Conservation (phyloP, 1,284 basidiomycete species). For the Boletellus deceptivus region DNA sequence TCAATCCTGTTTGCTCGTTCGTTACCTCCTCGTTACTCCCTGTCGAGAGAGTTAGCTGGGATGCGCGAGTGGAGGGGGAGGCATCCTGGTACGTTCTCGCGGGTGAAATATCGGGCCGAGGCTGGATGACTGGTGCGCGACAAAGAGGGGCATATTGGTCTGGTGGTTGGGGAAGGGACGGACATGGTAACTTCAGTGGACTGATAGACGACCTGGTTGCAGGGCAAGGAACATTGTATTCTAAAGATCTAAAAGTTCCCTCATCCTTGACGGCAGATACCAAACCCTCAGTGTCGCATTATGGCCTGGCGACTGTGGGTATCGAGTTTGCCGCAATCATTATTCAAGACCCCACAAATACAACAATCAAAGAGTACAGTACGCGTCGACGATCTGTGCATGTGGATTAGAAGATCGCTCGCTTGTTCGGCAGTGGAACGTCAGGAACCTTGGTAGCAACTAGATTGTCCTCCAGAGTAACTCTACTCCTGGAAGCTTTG, state of each 20-base stretch:
- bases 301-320: no score
- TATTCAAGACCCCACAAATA: background rate
- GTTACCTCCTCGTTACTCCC: no score
- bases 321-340: no score
- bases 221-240: no score
- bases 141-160: conserved; percentile 53
- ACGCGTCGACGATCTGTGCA: no score
- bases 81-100: no score
- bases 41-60: conserved; percentile 23
- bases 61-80: no score
- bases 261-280: background rate
- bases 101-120: conserved; percentile 44
- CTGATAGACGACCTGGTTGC: background rate
- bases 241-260: no score
- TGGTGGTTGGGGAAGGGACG: conserved; percentile 56
- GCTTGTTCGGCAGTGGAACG: background rate
- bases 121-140: conserved; percentile 72
- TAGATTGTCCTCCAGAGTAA: background rate
- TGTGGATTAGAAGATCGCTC: no score
- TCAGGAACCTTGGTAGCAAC: background rate
- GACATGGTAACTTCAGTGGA: conserved; percentile 11
- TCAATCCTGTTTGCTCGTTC: no score
- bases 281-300: background rate
- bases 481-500: background rate
- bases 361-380: no score